Conservation (phyloP, 257 asterid species). For the Verbena officinalis region DNA sequence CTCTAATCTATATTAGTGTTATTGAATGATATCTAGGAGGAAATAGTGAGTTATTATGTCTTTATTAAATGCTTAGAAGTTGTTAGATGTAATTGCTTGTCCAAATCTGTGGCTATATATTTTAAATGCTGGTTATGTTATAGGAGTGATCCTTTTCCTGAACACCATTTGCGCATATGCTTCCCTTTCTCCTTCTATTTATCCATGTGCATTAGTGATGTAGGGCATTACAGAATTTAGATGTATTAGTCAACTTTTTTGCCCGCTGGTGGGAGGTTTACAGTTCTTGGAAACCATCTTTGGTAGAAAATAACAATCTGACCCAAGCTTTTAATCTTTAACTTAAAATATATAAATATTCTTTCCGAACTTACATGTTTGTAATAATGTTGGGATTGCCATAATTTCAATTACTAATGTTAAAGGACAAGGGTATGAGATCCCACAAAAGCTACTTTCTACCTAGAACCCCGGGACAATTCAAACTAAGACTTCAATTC, state of each 20-base stretch:
- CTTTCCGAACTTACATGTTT: background rate
- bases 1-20: constrained; percentile 1
- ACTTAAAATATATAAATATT: background rate
- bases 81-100: background rate
- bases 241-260: background rate
- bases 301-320: background rate
- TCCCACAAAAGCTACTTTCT: background rate
- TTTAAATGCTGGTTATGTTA: background rate
- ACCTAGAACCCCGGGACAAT: background rate
- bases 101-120: background rate
- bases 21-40: constrained; percentile 15
- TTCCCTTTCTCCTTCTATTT: constrained; percentile 7
- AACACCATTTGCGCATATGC: no score
- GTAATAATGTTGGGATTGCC: background rate
- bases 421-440: background rate
- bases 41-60: background rate
- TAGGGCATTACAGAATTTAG: background rate
- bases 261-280: background rate
- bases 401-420: background rate
- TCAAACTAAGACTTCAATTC: no score
- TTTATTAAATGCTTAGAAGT: no score
- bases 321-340: background rate
- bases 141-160: background rate
- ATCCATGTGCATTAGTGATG: constrained; percentile 9
- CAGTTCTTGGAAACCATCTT: background rate